phyloP scores from a whole-genome alignment of 257 asterid species.

The Solanum ossicruentum region DNA sequence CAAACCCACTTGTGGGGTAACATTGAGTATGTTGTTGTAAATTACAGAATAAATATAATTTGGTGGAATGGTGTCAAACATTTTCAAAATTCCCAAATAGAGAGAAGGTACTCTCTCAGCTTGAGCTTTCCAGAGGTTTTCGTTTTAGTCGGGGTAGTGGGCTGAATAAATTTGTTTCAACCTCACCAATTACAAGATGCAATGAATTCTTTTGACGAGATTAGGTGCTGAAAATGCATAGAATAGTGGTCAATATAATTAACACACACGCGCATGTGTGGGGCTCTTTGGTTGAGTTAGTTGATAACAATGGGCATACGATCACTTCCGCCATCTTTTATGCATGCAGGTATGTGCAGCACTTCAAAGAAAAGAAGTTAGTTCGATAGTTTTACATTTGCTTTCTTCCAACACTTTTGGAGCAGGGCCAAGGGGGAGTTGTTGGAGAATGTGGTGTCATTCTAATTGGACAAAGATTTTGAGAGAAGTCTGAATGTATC shows the following conservation, averaged over 20 bases:
- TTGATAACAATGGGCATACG: too few relatives aligned
- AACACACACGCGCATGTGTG: not conserved
- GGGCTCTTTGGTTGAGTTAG: too few relatives aligned
- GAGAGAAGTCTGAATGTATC: too few relatives aligned
- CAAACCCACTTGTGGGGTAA: not conserved
- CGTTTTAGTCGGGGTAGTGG: not conserved
- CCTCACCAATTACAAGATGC: not conserved
- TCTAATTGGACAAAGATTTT: too few relatives aligned
- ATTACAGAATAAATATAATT: not conserved
- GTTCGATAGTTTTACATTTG: too few relatives aligned
- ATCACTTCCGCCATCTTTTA: too few relatives aligned
- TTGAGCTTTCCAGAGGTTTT: not conserved
- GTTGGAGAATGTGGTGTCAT: too few relatives aligned
- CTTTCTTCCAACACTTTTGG: too few relatives aligned
- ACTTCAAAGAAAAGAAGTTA: too few relatives aligned
- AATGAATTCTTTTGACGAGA: not conserved
- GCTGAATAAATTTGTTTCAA: not conserved
- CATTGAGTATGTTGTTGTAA: not conserved
- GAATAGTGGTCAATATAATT: not conserved
- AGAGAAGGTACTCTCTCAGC: not conserved
- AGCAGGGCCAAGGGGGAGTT: too few relatives aligned
- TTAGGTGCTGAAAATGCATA: not conserved
- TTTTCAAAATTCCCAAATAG: not conserved
- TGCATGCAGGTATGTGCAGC: too few relatives aligned
- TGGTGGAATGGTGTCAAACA: not conserved